Evolutionary conservation across 164 flowering plant genomes (phyloP).

Genomic region (Euptelea pleiosperma): DNA sequence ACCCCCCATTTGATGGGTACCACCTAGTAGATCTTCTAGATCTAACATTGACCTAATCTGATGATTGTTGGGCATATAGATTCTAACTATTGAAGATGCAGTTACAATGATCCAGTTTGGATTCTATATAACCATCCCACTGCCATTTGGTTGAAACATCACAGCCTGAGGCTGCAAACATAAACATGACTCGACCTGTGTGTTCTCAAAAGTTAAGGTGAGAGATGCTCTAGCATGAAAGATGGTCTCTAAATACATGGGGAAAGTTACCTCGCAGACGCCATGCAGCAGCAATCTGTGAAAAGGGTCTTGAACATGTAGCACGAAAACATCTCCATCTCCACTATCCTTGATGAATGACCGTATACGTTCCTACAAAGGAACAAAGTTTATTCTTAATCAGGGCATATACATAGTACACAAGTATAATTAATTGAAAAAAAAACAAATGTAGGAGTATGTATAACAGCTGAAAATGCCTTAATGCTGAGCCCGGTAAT

Average conservation of each 20-base stretch:
- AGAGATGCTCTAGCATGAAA: not conserved
- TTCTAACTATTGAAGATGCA: too few relatives aligned
- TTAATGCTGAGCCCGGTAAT: not conserved
- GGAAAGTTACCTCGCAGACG: slow-evolving; percentile 73
- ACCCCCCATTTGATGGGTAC: too few relatives aligned
- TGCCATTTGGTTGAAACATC: too few relatives aligned
- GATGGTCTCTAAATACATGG: not conserved
- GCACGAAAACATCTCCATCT: slow-evolving; percentile 48
- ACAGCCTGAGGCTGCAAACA: too few relatives aligned
- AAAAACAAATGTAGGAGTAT: not conserved
- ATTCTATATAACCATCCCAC: too few relatives aligned
- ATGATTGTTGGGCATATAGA: too few relatives aligned
- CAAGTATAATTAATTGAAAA: not conserved
- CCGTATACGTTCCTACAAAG: slow-evolving; percentile 58
- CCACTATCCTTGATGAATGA: slow-evolving; percentile 46
- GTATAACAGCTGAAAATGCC: too few relatives aligned
- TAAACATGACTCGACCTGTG: too few relatives aligned
- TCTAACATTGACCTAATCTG: not conserved
- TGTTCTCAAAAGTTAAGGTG: too few relatives aligned
- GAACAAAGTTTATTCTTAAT: not conserved
- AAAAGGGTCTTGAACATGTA: slow-evolving; percentile 77
- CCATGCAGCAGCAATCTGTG: slow-evolving; percentile 88
- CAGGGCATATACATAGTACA: not conserved
- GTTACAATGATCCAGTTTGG: too few relatives aligned
- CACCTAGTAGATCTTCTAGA: too few relatives aligned